phyloP scores from a whole-genome alignment of 2,329 filamentous ascomycete species.

The Monosporascus sp. region DNA sequence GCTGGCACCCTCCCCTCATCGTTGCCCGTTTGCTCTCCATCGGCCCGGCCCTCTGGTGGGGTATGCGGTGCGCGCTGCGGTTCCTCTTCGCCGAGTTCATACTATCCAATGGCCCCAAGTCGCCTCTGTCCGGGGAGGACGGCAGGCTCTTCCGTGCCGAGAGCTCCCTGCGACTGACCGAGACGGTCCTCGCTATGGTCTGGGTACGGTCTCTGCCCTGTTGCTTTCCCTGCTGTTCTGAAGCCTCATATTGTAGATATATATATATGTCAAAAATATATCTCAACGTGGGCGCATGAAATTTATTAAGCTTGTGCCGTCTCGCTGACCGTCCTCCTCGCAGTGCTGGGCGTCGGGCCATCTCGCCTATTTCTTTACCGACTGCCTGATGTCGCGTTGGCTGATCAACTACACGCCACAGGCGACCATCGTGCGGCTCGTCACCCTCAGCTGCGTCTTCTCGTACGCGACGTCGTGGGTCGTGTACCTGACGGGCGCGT shows the following conservation, averaged over 20 bases:
- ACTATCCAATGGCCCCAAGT: constrained; percentile 18
- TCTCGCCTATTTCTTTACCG: constrained; percentile 76
- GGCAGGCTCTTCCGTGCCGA: constrained; percentile 35
- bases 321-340: constrained; percentile 1
- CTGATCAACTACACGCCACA: constrained; percentile 78
- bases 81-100: constrained; percentile 60
- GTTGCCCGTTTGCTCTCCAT: constrained; percentile 68
- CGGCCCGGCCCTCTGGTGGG: constrained; percentile 67
- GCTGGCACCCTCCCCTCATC: constrained; percentile 70
- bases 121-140: constrained; percentile 19
- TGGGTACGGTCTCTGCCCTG: constrained; percentile 50
- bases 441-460: constrained; percentile 69
- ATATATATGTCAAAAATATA: not conserved
- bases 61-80: constrained; percentile 61
- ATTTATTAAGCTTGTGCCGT: not conserved
- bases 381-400: constrained; percentile 82
- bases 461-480: constrained; percentile 70
- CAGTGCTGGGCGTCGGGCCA: constrained; percentile 74
- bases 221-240: not conserved
- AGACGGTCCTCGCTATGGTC: constrained; percentile 66
- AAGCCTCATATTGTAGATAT: not conserved
- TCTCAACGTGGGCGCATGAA: not conserved
- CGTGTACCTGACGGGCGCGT: constrained; percentile 64
- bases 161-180: constrained; percentile 53
- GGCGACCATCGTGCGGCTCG: constrained; percentile 73